Conservation (phyloP, 1,139 yeast genomes). For the Kodamaea sp. region DNA sequence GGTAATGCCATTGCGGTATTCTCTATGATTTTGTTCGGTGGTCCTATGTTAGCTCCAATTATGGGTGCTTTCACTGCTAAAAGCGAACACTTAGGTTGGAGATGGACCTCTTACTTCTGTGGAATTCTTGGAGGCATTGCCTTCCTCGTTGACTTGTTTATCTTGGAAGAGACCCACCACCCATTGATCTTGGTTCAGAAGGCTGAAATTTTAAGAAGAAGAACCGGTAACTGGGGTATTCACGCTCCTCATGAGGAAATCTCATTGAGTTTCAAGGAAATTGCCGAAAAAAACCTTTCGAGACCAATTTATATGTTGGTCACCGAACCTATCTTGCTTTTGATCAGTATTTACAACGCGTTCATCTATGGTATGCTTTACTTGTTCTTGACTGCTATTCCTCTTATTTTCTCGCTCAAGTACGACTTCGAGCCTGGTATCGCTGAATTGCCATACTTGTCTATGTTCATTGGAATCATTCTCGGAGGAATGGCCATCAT, state of each 20-base stretch:
- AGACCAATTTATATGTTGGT: slow-evolving; percentile 72
- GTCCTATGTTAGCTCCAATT: slow-evolving; percentile 77
- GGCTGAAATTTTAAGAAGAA: slow-evolving; percentile 60
- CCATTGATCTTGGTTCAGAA: slow-evolving; percentile 54
- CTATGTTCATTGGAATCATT: slow-evolving; percentile 60
- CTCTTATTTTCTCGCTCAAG: slow-evolving; percentile 65
- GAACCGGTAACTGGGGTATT: slow-evolving; percentile 72
- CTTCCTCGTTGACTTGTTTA: slow-evolving; percentile 27
- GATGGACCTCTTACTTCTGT: slow-evolving; percentile 59
- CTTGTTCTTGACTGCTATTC: slow-evolving; percentile 75
- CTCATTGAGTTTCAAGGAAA: slow-evolving; percentile 59
- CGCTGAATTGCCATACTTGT: slow-evolving; percentile 63
- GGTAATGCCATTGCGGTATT: slow-evolving; percentile 70
- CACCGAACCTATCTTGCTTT: slow-evolving; percentile 70
- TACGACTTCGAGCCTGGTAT: slow-evolving; percentile 58
- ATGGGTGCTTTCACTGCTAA: slow-evolving; percentile 30
- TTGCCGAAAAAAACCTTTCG: slow-evolving; percentile 65
- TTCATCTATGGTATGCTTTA: slow-evolving; percentile 84
- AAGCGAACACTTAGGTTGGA: slow-evolving; percentile 45
- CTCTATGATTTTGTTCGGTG: slow-evolving; percentile 66
- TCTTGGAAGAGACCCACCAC: slow-evolving; percentile 54
- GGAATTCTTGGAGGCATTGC: slow-evolving; percentile 49
- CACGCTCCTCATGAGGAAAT: slow-evolving; percentile 82
- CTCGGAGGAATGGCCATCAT: slow-evolving; percentile 51
- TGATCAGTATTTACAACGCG: slow-evolving; percentile 73